These are phyloP conservation scores for Metarhizium robertsii DNA, from an alignment of 2,329 filamentous ascomycete species.

Conservation along the genomic window DNA sequence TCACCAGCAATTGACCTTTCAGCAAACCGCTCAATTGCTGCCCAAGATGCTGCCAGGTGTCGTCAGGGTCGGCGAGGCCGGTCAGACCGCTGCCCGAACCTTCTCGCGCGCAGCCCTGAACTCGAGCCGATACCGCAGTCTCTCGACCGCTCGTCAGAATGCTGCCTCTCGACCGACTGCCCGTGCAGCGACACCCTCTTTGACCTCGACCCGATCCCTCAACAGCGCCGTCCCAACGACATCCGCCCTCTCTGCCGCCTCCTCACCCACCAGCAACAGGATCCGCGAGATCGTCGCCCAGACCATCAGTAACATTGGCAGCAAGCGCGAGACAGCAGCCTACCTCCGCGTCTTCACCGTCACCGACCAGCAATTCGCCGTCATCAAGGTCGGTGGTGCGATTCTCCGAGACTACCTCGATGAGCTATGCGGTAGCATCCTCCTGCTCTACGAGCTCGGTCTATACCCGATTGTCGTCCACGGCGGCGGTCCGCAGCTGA, in stretches of 20 bases:
- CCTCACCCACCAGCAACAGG: conserved; percentile 11
- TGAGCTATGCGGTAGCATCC: conserved; percentile 78
- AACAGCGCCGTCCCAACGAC: not conserved
- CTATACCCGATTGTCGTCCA: conserved; percentile 94
- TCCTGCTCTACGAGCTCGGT: conserved; percentile 89
- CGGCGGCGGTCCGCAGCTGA: conserved; percentile 89
- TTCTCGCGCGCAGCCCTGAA: no score
- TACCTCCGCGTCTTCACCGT: conserved; percentile 97
- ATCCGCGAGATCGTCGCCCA: conserved; percentile 28
- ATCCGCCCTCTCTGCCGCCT: not conserved
- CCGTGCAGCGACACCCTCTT: not conserved
- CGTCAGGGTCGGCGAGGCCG: no score
- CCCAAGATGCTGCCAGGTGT: no score
- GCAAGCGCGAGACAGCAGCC: conserved; percentile 88
- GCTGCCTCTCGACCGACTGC: no score
- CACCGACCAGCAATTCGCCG: conserved; percentile 92
- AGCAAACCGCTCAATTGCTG: no score
- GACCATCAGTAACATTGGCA: conserved; percentile 89
- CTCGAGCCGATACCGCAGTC: no score
- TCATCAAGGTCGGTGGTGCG: conserved; percentile 96
- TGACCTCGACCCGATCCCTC: not conserved
- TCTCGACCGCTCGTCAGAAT: no score
- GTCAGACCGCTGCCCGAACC: no score
- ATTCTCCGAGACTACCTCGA: conserved; percentile 92
- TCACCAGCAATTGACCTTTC: no score